phyloP scores from a whole-genome alignment of 371 early-diverging fungal genomes.

The Lichtheimia ramosa region DNA sequence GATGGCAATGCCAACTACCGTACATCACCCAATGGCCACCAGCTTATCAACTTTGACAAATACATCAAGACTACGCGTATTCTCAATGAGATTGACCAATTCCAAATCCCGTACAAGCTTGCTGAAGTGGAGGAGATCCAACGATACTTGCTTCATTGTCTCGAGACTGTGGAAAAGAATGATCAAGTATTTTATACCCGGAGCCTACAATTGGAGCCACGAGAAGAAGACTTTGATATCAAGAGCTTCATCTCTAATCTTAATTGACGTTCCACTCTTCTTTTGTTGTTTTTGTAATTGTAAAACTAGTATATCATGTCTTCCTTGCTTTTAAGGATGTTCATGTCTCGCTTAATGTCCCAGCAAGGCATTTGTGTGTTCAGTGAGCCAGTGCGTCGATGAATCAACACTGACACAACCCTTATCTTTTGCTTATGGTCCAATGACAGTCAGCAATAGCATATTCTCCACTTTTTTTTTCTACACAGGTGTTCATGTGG shows the following conservation, averaged over 20 bases:
- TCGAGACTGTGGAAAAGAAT: conserved; percentile 39
- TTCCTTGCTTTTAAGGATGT: no score
- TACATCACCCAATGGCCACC: conserved; percentile 25
- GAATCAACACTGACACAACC: no score
- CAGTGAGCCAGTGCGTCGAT: no score
- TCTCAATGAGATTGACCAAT: conserved; percentile 76
- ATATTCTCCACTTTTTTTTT: no score
- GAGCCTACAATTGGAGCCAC: conserved; percentile 44
- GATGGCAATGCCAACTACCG: conserved; percentile 47
- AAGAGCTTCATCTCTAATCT: conserved; percentile 19
- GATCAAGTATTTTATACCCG: conserved; percentile 41
- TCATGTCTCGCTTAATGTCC: no score
- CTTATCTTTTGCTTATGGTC: no score
- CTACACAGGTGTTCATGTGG: no score
- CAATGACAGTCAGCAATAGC: no score
- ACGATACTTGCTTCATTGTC: conserved; percentile 26
- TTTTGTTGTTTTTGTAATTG: neutral
- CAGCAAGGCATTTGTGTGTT: no score
- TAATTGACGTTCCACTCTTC: conserved; percentile 1
- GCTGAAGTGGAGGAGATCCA: conserved; percentile 60
- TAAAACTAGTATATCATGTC: no score
- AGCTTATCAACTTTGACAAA: conserved; percentile 85
- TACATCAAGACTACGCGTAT: conserved; percentile 64
- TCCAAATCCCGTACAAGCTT: conserved; percentile 73
- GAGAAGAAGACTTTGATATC: conserved; percentile 40